Base-by-base conservation (phyloP, 495 filamentous ascomycete genomes). In the Cercophora samala region DNA sequence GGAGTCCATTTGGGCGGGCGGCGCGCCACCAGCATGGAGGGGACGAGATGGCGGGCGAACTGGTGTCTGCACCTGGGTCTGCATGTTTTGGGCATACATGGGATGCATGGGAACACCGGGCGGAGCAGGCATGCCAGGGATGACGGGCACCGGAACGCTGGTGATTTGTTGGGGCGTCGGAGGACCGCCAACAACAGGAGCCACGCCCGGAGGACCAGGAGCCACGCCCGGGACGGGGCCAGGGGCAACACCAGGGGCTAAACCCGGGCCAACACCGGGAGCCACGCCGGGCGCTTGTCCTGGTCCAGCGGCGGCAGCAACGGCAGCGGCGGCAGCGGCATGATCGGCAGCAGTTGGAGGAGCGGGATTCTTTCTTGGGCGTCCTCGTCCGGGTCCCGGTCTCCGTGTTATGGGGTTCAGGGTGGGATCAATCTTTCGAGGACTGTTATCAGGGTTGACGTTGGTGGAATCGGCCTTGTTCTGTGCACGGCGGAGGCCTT, bases 401-500 rank as follows among this genome's bases (percentile, higher is more conserved):
- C 82, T 75, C 19, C 81, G 75, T 21, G 81, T 84, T 63, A 84
- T 83, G 63, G 82, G 82, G 62, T 84, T 84, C 29, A 70, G 21
- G 4, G 75, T 76, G 22, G 82, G 81, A 67, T 83, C 81, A 53
- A 68, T n/a, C 63, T 71, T 78, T 54, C 78, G 69, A 18, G 76
- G 69, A 8, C 56, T 70, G 8, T 69, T 63, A 29, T 15, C 11
- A n/a, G 59, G 13, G 21, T 52, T 24, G 26, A 70, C 22, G 5
- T 13, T 69, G 62, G 70, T 75, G 6, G 69, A 18, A 17, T 83
- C 82, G n/a, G 74, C 62, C 66, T 84, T 84, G 62, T 80, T 74
- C 60, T 82, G 78, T 19, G 81, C 78, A 23, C 82, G 71, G 24
- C 82, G 74, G 15, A 84, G 78, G 18, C 82, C 82, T 64, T 84